phyloP scores from a whole-genome alignment of 164 flowering plant species.

The Magnolia changhungtana region DNA sequence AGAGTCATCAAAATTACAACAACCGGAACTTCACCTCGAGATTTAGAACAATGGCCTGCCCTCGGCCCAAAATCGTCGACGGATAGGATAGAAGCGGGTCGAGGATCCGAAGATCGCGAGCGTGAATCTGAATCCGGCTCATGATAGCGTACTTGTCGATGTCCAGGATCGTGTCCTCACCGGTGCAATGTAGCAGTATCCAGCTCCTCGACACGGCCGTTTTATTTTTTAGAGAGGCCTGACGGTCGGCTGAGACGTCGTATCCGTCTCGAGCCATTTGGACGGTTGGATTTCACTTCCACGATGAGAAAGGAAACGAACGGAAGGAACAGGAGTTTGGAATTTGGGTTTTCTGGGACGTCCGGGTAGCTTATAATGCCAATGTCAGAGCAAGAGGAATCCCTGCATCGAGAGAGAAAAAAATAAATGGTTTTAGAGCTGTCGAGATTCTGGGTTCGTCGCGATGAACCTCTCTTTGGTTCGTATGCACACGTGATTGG shows the following conservation, averaged over 20 bases:
- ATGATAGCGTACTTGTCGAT: constrained; percentile 86
- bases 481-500: too few relatives aligned
- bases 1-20: neutral
- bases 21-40: constrained; percentile 54
- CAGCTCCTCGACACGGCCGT: constrained; percentile 63
- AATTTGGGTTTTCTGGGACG: neutral
- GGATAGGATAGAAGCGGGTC: constrained; percentile 92
- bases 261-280: constrained; percentile 51
- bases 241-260: constrained; percentile 43
- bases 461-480: too few relatives aligned
- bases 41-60: constrained; percentile 79
- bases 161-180: constrained; percentile 59
- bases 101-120: constrained; percentile 86
- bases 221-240: constrained; percentile 53
- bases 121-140: constrained; percentile 85
- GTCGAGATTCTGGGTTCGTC: too few relatives aligned
- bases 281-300: constrained; percentile 3
- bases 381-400: too few relatives aligned
- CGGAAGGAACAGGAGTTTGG: neutral
- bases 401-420: too few relatives aligned
- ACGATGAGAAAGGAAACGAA: neutral
- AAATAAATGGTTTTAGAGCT: too few relatives aligned
- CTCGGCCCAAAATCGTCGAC: constrained; percentile 89
- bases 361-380: neutral
- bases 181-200: constrained; percentile 58